phyloP scores from a whole-genome alignment of 164 flowering plant species.

The Stephania japonica region DNA sequence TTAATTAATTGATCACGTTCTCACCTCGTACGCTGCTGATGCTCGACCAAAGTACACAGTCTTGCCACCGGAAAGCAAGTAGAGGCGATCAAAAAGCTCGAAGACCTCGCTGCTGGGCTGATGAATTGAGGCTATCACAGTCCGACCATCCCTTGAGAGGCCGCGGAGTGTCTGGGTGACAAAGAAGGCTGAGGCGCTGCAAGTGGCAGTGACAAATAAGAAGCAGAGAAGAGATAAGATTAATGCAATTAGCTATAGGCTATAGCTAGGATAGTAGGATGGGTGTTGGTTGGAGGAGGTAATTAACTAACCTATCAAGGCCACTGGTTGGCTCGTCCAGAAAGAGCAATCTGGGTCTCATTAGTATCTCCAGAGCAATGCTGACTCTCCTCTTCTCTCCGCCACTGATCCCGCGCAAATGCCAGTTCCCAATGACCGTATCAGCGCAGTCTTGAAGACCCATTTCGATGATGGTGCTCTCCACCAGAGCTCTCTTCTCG shows the following conservation, averaged over 20 bases:
- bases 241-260: too few relatives aligned
- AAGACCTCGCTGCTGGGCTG: conserved; percentile 98
- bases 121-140: conserved; percentile 91
- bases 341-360: conserved; percentile 85
- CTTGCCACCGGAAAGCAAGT: conserved; percentile 88
- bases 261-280: too few relatives aligned
- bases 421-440: conserved; percentile 92
- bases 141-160: conserved; percentile 78
- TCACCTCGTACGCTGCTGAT: conserved; percentile 81
- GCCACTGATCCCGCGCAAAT: conserved; percentile 85
- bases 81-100: conserved; percentile 80
- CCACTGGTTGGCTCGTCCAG: conserved; percentile 98
- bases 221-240: background rate
- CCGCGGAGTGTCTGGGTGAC: conserved; percentile 84
- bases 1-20: background rate
- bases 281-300: too few relatives aligned
- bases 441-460: conserved; percentile 93
- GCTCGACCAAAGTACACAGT: conserved; percentile 88
- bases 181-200: conserved; percentile 94
- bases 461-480: conserved; percentile 83
- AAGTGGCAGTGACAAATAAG: background rate
- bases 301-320: conserved; percentile 61
- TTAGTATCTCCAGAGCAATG: conserved; percentile 87
- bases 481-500: conserved; percentile 70
- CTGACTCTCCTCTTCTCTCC: conserved; percentile 92